phyloP scores from a whole-genome alignment of 768 basidiomycete genomes.

The Psilocybe cyanescens region DNA sequence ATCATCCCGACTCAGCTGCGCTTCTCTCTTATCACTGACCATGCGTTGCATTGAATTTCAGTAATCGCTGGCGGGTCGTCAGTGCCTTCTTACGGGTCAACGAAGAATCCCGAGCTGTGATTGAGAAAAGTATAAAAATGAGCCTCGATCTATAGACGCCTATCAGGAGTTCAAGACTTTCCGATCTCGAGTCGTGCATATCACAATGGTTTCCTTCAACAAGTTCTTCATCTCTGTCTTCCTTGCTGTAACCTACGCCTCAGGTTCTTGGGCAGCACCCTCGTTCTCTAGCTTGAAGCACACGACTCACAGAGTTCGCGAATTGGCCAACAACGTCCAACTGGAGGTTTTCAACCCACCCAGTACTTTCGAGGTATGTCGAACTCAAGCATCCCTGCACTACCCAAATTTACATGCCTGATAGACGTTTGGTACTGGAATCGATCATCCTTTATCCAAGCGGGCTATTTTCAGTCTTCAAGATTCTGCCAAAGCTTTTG shows the following conservation, averaged over 20 bases:
- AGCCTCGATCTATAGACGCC: background rate
- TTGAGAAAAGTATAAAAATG: conserved; percentile 9
- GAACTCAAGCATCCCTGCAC: too few species aligned
- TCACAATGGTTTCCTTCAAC: conserved; percentile 29
- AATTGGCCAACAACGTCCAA: conserved; percentile 31
- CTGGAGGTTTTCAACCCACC: conserved; percentile 40
- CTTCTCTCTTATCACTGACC: conserved; percentile 10
- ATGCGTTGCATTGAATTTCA: conserved; percentile 4
- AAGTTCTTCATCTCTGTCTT: conserved; percentile 32
- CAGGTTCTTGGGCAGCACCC: conserved; percentile 28
- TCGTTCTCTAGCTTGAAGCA: conserved; percentile 32
- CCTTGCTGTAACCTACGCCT: conserved; percentile 31
- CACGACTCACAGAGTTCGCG: conserved; percentile 34
- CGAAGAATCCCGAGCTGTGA: background rate
- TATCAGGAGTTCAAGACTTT: background rate
- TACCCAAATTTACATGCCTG: background rate
- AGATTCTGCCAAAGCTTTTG: conserved; percentile 29
- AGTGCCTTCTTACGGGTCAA: background rate
- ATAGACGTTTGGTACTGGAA: conserved; percentile 33
- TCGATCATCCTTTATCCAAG: conserved; percentile 33
- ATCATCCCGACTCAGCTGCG: background rate
- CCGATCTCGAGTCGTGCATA: background rate
- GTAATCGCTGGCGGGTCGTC: background rate
- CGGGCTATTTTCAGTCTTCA: conserved; percentile 24
- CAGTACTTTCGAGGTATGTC: conserved; percentile 36